A percentile compares a stretch with the other conserved stretches of the same genome.
These are phyloP conservation scores for Epichloe sibirici DNA, from an alignment of 2,329 filamentous ascomycete genomes.

Conservation along the genomic window DNA sequence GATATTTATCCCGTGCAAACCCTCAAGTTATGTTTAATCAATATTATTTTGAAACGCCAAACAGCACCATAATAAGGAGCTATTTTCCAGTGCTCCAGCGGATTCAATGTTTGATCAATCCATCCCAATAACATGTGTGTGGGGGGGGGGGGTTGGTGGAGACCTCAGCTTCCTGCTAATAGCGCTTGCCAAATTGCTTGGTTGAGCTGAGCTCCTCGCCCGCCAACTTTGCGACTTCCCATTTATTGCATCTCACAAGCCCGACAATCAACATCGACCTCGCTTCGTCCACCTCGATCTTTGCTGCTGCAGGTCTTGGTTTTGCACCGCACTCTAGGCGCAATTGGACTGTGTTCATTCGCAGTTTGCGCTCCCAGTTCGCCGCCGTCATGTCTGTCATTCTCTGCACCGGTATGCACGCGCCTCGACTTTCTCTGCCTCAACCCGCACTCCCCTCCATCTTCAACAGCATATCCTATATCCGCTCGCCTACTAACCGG, in stretches of 20 bases:
- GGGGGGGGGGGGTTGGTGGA: too few relatives aligned
- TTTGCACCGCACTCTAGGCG: not conserved
- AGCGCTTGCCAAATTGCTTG: not conserved
- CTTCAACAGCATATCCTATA: not conserved
- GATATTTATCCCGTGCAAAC: too few relatives aligned
- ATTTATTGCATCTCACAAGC: not conserved
- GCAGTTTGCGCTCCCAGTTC: not conserved
- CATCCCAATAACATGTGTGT: too few relatives aligned
- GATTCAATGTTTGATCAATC: too few relatives aligned
- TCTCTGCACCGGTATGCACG: constrained; percentile 44
- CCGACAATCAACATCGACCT: not conserved
- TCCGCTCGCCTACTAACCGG: constrained; percentile 11
- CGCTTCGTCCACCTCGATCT: not conserved
- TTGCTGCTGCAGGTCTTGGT: not conserved
- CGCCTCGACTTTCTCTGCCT: not conserved
- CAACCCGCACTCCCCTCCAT: not conserved
- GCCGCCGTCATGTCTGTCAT: constrained; percentile 43
- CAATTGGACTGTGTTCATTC: not conserved
- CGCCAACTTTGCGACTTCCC: not conserved
- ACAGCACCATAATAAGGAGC: too few relatives aligned
- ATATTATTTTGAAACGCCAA: too few relatives aligned
- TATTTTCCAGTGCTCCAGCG: too few relatives aligned
- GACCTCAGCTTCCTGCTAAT: not conserved
- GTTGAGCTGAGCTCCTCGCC: not conserved
- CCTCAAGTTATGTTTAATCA: too few relatives aligned